Base-by-base conservation (phyloP, 805 yeast species). In the Kuraishia molischiana region DNA sequence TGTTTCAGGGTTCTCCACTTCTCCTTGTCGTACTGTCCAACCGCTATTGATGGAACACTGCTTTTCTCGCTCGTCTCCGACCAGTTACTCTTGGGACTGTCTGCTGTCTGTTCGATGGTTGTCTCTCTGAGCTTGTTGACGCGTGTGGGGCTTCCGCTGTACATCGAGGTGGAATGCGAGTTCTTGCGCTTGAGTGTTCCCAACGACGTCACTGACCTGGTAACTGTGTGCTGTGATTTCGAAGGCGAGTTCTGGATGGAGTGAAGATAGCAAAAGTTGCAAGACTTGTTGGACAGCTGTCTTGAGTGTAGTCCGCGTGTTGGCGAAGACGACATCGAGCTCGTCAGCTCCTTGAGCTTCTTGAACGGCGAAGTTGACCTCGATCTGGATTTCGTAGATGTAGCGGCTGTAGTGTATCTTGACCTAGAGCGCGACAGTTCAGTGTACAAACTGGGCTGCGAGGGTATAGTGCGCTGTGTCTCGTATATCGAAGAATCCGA, bases 1-100 rank as follows among this genome's bases (percentile, higher is more conserved):
- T 28, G 31, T 11, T 22, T 22, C 17, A 28, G 13, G 13, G 74
- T 70, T 40, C 69, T 60, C 83, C 83, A 77, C 51, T 77, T 77
- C 50, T 77, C 85, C 47, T 70, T 59, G 47, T 77, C 85, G 49
- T 77, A 77, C 48, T 74, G 75, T 0, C 84, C 83, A 39, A 77
- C 67, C 3, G 74, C 77, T 10, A 67, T 74, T 30, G 77, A 65
- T 1, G 84, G 83, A 29, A 62, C 66, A 42, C 48, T 69, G 56
- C 56, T 73, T 49, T 31, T 57, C 14, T 44, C 39, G 17, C 53
- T 44, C 6, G 36, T 18, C 5, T 35, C 38, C 4, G 55, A 48
- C 35, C 43, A 44, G 35, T 42, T 46, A 33, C 48, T 44, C n/a
- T 44, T 51, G 11, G 49, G 50, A 10, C 48, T 46, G 14, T 18